Base-by-base conservation (phyloP, 345 rosid genomes). In the Eucalyptus victrix region DNA sequence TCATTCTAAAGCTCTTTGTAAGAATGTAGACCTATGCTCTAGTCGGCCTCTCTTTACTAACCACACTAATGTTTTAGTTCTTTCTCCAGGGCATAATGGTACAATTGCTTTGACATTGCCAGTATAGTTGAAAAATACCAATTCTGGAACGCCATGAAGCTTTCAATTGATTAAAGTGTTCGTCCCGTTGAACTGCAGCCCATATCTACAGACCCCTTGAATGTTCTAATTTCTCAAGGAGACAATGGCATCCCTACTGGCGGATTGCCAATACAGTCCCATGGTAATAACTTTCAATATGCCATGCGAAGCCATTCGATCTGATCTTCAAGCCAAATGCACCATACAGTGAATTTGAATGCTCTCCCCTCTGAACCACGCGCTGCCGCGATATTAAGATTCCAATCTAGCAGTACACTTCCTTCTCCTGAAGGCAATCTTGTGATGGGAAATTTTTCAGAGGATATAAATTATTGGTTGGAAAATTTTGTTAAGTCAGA, bases 121-220 rank as follows among this genome's bases (percentile, higher is more conserved):
- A n/a, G 2, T 8, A 65, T 21, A n/a, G 11, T 65, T 18, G 17
- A 18, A 15, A 65, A 1, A 32, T n/a, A n/a, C 76, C 72, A 65
- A 7, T 65, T n/a, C 1, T n/a, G 37, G 37, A 15, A 1, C 2
- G 76, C 19, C 40, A 4, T n/a, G 76, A 34, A 65, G 72, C 9
- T 65, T 65, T 15, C 72, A 1, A 11, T 15, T 30, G 10, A 65
- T n/a, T 21, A 65, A n/a, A 28, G 69, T 60, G 34, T 13, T 60
- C 10, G 0, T 6, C 21, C 5, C 3, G 0, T 2, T n/a, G 37
- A 8, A 67, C 1, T 16, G 17, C 40, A 4, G 23, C 80, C 23
- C 40, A 17, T 2, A 34, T 34, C 24, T 69, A 3, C 42, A 32
- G 24, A 69, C 7, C 6, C 12, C 80, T 69, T 9, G 13, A 69